Evolutionary conservation across 306 rosid genomes (phyloP), one percentile per base, ranked within the genome.

Genomic region (Begonia peltatifolia): DNA sequence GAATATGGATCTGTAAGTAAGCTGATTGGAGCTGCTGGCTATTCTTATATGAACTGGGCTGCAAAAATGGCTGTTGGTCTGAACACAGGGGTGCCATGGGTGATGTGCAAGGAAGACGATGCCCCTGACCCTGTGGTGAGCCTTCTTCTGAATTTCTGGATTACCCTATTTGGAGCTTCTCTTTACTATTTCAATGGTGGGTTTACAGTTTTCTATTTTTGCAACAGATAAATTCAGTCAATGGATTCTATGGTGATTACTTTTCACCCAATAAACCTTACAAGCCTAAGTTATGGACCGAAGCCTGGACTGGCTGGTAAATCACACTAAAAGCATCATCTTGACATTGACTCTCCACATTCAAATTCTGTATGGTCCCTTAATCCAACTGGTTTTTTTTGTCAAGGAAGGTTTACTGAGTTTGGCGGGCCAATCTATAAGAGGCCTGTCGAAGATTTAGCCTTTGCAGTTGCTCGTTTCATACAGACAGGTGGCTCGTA

Each of bases 231-330:
- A 90, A 90, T 71, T 9, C 96, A 18, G 86, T 94, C 44, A 90
- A 90, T 59, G 99, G 99, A 14, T 90, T 90, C 65, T 90, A 90
- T 68, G 83, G 95, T 52, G 99, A 90, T 54, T 59, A 56, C 41
- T 90, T 90, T 94, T 14, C 76, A 56, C 99, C 99, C 57, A 90
- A 90, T 68, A 86, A 83, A 73, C 94, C 93, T 54, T 78, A 83
- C 79, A 90, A 90, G 69, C 99, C 99, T 57, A 77, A 22, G 9
- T 54, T 90, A 55, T 90, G 99, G 99, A 90, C 99, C 0, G 99
- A 90, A 71, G 63, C 85, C 59, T 90, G 99, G 99, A 90, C 82
- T 77, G 99, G 99, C 71, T 90, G 99, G 99, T 90, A 73, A 30
- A 63, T 56, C 53, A 62, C 49, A 42, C 51, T 13, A 46, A 30